These are phyloP conservation scores for Lachancea mirantina DNA, from an alignment of 805 yeast species.

Conservation along the genomic window DNA sequence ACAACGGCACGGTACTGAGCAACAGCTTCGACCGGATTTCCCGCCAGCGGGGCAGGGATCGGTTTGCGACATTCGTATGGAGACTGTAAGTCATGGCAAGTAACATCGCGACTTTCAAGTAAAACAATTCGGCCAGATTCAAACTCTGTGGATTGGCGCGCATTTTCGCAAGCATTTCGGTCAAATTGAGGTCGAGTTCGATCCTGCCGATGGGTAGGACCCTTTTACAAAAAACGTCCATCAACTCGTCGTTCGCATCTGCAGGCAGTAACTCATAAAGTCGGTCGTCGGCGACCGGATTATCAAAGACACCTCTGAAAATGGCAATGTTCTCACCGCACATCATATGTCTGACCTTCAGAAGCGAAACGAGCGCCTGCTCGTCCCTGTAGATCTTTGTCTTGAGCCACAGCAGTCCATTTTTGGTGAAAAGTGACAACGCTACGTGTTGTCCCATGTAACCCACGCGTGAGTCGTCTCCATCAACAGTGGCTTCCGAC, in stretches of 20 bases:
- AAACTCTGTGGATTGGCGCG: constrained; percentile 1
- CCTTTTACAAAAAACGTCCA: constrained; percentile 1
- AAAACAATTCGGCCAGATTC: constrained; percentile 3
- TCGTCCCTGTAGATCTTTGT: constrained; percentile 2
- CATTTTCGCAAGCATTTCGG: constrained; percentile 1
- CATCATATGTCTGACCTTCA: constrained; percentile 1
- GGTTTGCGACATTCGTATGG: background rate
- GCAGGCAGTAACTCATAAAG: constrained; percentile 4
- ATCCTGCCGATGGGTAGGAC: constrained; percentile 3
- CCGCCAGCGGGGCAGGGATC: constrained; percentile 1
- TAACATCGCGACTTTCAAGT: constrained; percentile 1
- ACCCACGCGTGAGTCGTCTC: background rate
- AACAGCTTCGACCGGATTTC: constrained; percentile 4
- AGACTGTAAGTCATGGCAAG: constrained; percentile 4
- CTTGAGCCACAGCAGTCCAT: constrained; percentile 6
- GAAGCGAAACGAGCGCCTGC: constrained; percentile 1
- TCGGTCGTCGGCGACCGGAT: background rate
- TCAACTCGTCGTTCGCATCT: constrained; percentile 2
- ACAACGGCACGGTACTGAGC: constrained; percentile 4
- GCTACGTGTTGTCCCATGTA: constrained; percentile 5
- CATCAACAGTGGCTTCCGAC: background rate
- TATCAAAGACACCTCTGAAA: constrained; percentile 3
- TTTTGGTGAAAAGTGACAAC: constrained; percentile 5
- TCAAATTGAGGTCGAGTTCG: constrained; percentile 1
- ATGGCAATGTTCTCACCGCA: constrained; percentile 1